A percentile compares a stretch with the other conserved stretches of the same genome.
Evolutionary conservation across 352 stramenopile genomes (phyloP).

Genomic region (Phytophthora pseudosyringae): DNA sequence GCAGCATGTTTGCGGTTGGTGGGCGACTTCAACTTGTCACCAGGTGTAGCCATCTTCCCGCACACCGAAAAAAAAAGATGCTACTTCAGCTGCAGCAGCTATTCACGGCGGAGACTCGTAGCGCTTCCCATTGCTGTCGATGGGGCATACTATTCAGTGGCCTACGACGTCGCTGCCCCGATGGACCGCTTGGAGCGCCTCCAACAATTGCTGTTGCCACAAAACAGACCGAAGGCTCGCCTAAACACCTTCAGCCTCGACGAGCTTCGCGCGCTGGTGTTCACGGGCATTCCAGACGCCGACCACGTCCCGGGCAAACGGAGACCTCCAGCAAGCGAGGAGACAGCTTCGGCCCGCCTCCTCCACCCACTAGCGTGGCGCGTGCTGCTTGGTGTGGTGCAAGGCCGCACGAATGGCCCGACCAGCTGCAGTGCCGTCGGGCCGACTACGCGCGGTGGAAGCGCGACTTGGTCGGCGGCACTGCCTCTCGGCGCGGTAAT

Average conservation of each 20-base stretch:
- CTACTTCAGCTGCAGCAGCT: no score
- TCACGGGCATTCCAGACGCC: constrained; percentile 14
- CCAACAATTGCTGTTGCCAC: constrained; percentile 16
- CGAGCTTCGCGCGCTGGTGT: constrained; percentile 28
- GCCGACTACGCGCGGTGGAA: constrained; percentile 44
- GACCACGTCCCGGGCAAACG: background rate
- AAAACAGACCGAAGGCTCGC: background rate
- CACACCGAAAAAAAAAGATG: no score
- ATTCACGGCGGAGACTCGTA: no score
- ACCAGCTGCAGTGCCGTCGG: constrained; percentile 26
- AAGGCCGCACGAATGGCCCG: constrained; percentile 26
- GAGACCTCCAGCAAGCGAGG: background rate
- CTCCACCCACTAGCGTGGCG: constrained; percentile 45
- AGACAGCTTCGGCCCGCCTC: background rate
- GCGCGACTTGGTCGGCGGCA: constrained; percentile 42
- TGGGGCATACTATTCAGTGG: background rate
- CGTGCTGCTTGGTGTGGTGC: constrained; percentile 49
- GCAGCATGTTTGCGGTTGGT: no score
- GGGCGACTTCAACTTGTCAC: no score
- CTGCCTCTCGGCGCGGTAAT: constrained; percentile 13
- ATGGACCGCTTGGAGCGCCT: constrained; percentile 18
- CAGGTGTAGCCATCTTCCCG: no score
- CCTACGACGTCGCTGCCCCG: background rate
- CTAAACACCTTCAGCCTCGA: constrained; percentile 26
- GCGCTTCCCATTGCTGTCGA: background rate